Evolutionary conservation across 2,329 filamentous ascomycete species (phyloP).

Genomic region (Aureobasidium sp.): DNA sequence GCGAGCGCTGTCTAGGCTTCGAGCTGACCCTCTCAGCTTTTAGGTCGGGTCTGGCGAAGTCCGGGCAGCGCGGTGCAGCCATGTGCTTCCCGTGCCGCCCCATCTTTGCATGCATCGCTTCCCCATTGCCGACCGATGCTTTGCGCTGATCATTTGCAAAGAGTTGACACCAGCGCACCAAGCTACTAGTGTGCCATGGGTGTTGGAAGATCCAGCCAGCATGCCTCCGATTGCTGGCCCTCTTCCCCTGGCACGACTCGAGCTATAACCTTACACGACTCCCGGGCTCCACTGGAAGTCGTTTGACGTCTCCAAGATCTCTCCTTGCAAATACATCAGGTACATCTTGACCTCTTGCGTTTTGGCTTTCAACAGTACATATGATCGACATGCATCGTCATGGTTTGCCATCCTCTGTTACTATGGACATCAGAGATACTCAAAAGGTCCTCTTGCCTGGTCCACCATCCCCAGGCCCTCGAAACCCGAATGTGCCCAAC

Average conservation of each 20-base stretch:
- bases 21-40: background rate
- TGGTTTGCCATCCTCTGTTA: background rate
- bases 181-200: background rate
- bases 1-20: background rate
- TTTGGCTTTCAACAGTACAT: background rate
- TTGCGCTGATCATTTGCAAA: background rate
- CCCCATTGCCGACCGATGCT: slow-evolving; percentile 3
- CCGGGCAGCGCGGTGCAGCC: background rate
- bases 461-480: background rate
- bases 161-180: slow-evolving; percentile 4
- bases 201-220: background rate
- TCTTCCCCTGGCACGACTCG: background rate
- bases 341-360: slow-evolving; percentile 8
- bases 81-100: background rate
- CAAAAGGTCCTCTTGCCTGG: slow-evolving; percentile 10
- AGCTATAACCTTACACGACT: slow-evolving; percentile 3
- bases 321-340: background rate
- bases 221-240: background rate
- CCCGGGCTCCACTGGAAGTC: slow-evolving; percentile 1
- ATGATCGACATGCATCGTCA: slow-evolving; percentile 8
- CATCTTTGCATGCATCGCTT: background rate
- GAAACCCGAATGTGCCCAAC: background rate
- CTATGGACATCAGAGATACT: slow-evolving; percentile 2
- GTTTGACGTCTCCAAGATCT: background rate
- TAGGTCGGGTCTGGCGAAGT: background rate